phyloP scores from a whole-genome alignment of 2,329 filamentous ascomycete species.

The Fusarium xyrophilum region DNA sequence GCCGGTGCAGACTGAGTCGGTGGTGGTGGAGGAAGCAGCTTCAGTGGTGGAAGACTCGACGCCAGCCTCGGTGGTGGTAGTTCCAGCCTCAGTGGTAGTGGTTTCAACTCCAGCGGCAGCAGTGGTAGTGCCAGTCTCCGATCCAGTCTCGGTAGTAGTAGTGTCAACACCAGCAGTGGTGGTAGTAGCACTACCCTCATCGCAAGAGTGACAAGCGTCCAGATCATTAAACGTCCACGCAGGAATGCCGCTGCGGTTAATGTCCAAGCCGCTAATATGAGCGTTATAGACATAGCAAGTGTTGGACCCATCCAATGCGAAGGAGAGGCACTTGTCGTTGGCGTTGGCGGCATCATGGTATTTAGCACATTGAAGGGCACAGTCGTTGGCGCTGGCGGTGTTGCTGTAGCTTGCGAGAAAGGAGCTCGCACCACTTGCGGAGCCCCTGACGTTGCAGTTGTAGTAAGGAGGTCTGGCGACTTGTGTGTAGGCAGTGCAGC shows the following conservation, averaged over 20 bases:
- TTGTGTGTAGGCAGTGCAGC: not conserved
- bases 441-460: not conserved
- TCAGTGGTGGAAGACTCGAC: not conserved
- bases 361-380: not conserved
- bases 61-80: not conserved
- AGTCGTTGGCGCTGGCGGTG: not conserved
- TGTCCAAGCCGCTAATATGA: not conserved
- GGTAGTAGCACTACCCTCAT: not conserved
- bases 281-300: not conserved
- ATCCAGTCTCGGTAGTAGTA: not conserved
- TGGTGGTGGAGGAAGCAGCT: not conserved
- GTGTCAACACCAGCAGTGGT: not conserved
- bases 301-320: not conserved
- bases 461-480: not conserved
- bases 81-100: not conserved
- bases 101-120: not conserved
- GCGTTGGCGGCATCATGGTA: not conserved
- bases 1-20: constrained; percentile 9
- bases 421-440: not conserved
- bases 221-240: not conserved
- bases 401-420: not conserved
- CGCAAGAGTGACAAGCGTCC: not conserved
- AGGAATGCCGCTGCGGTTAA: not conserved
- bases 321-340: not conserved
- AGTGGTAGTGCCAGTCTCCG: not conserved